These are phyloP conservation scores for Diaporthe citrichinensis DNA, from an alignment of 2,329 filamentous ascomycete species.

Conservation along the genomic window DNA sequence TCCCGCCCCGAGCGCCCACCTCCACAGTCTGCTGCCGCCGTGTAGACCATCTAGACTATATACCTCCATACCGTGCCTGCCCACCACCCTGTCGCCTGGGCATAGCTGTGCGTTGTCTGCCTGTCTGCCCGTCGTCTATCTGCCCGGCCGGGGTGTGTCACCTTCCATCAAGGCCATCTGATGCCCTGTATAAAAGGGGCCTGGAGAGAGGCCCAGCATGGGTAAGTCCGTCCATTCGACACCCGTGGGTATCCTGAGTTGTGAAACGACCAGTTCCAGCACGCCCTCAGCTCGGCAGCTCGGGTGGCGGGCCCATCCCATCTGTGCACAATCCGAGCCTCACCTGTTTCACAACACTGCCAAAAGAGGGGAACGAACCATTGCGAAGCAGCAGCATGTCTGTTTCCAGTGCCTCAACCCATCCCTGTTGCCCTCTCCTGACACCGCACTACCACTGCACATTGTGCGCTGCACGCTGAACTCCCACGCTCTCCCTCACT, in stretches of 20 bases:
- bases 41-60: constrained; percentile 6
- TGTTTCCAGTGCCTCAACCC: constrained; percentile 19
- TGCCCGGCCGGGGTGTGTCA: constrained; percentile 15
- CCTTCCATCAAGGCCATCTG: constrained; percentile 10
- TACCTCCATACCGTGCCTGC: constrained; percentile 2
- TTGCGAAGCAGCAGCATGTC: constrained; percentile 23
- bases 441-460: constrained; percentile 7
- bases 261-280: constrained; percentile 40
- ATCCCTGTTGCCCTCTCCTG: constrained; percentile 29
- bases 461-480: not conserved
- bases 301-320: constrained; percentile 32
- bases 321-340: constrained; percentile 40
- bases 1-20: constrained; percentile 7
- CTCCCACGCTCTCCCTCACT: not conserved
- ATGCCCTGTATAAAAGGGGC: constrained; percentile 28
- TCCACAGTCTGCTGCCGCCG: not conserved
- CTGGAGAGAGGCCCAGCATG: constrained; percentile 39
- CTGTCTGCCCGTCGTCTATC: constrained; percentile 5
- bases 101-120: constrained; percentile 26
- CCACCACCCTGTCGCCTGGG: constrained; percentile 16
- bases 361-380: constrained; percentile 41
- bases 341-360: constrained; percentile 41
- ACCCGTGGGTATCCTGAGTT: constrained; percentile 29
- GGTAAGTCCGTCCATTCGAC: constrained; percentile 37
- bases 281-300: constrained; percentile 14